Evolutionary conservation across 352 stramenopile species (phyloP), one percentile per base, ranked within the genome.

Genomic region (Peronospora farinosa): DNA sequence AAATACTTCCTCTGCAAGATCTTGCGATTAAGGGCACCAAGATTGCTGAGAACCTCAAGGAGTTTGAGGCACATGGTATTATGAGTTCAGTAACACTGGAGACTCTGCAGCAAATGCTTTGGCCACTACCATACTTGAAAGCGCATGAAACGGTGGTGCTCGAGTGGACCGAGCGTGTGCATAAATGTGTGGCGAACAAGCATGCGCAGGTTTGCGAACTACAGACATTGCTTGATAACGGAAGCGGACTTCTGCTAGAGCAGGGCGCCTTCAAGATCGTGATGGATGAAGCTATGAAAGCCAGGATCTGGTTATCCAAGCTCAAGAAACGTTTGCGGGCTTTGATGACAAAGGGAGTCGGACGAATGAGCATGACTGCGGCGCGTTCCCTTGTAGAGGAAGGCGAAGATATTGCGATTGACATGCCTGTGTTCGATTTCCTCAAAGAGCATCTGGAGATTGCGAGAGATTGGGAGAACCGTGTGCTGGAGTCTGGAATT

Each of bases 291-390:
- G 63, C 86, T 7, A 91, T 84, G 57, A 84, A 84, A 35, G 76
- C 76, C 0, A 88, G 87, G 16, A 44, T 81, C 28, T 95, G 84
- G 84, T 72, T 95, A 0, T 68, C 72, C 0, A 95, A 95, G 58
- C 45, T 90, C 10, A 92, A 92, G 51, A 95, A 95, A 51, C 72
- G 78, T 13, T 50, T 91, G 23, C 86, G 84, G 30, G 63, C 67
- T 35, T 45, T 89, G n/a, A 76, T 85, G 44, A 78, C 68, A 7
- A 92, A 90, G 46, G 64, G 80, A 23, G 57, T 80, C n/a, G 67
- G 48, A 6, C 75, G 83, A 13, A 62, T 95, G 47, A 85, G 69
- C 32, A 65, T 93, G 31, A 60, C 50, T 5, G 59, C 77, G 3
- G 78, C 81, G 0, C 74, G 78, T 5, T 67, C 72, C 12, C 61